A percentile compares a stretch with the other conserved stretches of the same genome.
phyloP scores from a whole-genome alignment of 2,329 filamentous ascomycete genomes.

The Knoxdaviesia proteae region DNA sequence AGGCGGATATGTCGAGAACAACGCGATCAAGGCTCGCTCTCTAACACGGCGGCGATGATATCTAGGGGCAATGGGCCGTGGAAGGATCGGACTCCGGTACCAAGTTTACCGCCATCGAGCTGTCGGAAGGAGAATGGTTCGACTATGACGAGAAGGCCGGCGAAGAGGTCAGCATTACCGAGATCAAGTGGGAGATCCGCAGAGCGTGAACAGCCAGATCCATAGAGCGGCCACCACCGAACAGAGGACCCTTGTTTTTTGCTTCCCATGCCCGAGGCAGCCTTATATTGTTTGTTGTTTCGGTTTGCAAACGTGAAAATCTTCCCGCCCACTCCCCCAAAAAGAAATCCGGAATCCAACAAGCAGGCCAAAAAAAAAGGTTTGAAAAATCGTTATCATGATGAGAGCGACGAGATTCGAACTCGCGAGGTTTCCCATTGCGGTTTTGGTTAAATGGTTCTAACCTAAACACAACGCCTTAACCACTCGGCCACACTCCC shows the following conservation, averaged over 20 bases:
- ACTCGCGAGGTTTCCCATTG: slow-evolving; percentile 26
- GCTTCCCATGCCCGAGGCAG: too few species aligned
- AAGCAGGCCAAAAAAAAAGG: slow-evolving; percentile 7
- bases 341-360: background rate
- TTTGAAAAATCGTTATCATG: slow-evolving; percentile 4
- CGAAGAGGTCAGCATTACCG: slow-evolving; percentile 83
- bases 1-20: too few species aligned
- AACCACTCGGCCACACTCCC: slow-evolving; percentile 32
- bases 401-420: slow-evolving; percentile 29
- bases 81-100: slow-evolving; percentile 63
- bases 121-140: slow-evolving; percentile 87
- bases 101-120: slow-evolving; percentile 63
- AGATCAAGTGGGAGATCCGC: slow-evolving; percentile 68
- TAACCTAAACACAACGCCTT: slow-evolving; percentile 33
- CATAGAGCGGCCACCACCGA: too few species aligned
- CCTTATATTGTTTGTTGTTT: background rate
- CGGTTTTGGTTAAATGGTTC: slow-evolving; percentile 12
- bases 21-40: too few species aligned
- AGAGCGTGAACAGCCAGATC: slow-evolving; percentile 29
- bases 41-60: background rate
- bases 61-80: slow-evolving; percentile 71
- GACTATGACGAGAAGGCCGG: slow-evolving; percentile 90
- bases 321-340: background rate
- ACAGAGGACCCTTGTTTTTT: too few species aligned
- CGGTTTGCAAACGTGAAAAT: slow-evolving; percentile 2